Percentiles rank a stretch among this genome's conserved stretches.
Conservation (phyloP, 768 basidiomycete species). For the Artomyces pyxidatus region DNA sequence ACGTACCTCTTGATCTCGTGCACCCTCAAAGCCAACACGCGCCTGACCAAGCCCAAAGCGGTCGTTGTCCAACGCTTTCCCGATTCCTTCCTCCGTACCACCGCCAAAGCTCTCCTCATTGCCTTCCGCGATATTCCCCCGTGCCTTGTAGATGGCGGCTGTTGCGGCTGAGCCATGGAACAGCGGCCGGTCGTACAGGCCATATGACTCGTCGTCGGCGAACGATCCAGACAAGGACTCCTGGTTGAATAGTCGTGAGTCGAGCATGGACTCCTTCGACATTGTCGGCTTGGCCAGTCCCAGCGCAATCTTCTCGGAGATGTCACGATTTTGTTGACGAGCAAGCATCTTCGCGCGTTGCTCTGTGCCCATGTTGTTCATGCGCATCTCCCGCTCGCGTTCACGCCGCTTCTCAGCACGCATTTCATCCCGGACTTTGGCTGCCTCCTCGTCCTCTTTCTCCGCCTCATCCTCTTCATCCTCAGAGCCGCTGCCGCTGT, state of each 20-base stretch:
- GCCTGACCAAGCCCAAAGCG: conserved; percentile 86
- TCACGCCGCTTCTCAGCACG: conserved; percentile 87
- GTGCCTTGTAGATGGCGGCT: conserved; percentile 99
- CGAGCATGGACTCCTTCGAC: conserved; percentile 96
- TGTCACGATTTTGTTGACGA: conserved; percentile 95
- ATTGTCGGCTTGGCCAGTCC: conserved; percentile 95
- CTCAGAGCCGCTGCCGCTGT: conserved; percentile 55
- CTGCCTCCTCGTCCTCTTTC: conserved; percentile 66
- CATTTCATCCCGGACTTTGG: conserved; percentile 83
- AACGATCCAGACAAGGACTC: conserved; percentile 78
- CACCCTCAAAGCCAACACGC: conserved; percentile 85
- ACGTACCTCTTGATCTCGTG: conserved; percentile 71
- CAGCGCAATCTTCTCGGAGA: conserved; percentile 97
- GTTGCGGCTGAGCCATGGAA: conserved; percentile 96
- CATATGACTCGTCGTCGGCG: conserved; percentile 91
- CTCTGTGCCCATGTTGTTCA: conserved; percentile 98
- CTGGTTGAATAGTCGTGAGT: conserved; percentile 95
- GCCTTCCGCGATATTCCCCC: conserved; percentile 75
- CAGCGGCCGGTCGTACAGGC: conserved; percentile 87
- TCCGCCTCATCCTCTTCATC: conserved; percentile 38
- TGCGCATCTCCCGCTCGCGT: conserved; percentile 94
- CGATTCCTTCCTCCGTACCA: conserved; percentile 93
- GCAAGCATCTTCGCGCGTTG: conserved; percentile 94
- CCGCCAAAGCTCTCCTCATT: conserved; percentile 92
- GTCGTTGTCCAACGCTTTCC: conserved; percentile 85